Evolutionary conservation across 495 filamentous ascomycete species (phyloP).

Genomic region (Delitschia confertaspora): DNA sequence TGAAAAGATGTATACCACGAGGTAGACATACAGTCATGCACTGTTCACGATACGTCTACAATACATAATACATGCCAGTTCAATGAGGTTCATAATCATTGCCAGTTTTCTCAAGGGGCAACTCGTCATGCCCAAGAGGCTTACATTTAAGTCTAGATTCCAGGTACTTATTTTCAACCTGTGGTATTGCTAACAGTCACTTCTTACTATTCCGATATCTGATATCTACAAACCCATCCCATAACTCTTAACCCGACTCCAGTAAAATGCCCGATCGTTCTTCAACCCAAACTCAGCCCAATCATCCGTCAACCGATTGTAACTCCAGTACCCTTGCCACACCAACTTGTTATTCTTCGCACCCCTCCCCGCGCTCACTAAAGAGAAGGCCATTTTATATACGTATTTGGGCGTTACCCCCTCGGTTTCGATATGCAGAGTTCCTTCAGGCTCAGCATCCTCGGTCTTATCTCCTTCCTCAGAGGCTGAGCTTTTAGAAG

Average conservation of each 20-base stretch:
- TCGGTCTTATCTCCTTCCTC: constrained; percentile 13
- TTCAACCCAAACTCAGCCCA: constrained; percentile 77
- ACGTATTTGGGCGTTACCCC: constrained; percentile 67
- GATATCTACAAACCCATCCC: constrained; percentile 15
- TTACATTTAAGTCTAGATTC: too few relatives aligned
- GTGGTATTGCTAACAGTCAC: not conserved
- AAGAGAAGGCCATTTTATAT: constrained; percentile 65
- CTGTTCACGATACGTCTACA: constrained; percentile 1
- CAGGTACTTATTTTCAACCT: too few relatives aligned
- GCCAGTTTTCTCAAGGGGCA: too few relatives aligned
- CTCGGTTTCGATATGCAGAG: constrained; percentile 78
- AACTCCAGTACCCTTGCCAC: constrained; percentile 90
- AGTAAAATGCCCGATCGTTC: constrained; percentile 80
- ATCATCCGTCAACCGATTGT: constrained; percentile 80
- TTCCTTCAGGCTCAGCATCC: constrained; percentile 46
- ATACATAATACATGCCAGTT: constrained; percentile 4
- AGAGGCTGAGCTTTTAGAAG: not conserved
- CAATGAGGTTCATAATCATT: too few relatives aligned
- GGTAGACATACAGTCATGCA: constrained; percentile 7
- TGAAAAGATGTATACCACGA: constrained; percentile 11
- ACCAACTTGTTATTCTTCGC: constrained; percentile 69
- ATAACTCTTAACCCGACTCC: constrained; percentile 74
- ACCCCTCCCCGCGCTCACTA: constrained; percentile 49
- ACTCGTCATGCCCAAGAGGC: too few relatives aligned
- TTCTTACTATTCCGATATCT: not conserved